A percentile compares a stretch with the other conserved stretches of the same genome.
phyloP scores from a whole-genome alignment of 352 stramenopile genomes.

The Globisporangium camurandrum region DNA sequence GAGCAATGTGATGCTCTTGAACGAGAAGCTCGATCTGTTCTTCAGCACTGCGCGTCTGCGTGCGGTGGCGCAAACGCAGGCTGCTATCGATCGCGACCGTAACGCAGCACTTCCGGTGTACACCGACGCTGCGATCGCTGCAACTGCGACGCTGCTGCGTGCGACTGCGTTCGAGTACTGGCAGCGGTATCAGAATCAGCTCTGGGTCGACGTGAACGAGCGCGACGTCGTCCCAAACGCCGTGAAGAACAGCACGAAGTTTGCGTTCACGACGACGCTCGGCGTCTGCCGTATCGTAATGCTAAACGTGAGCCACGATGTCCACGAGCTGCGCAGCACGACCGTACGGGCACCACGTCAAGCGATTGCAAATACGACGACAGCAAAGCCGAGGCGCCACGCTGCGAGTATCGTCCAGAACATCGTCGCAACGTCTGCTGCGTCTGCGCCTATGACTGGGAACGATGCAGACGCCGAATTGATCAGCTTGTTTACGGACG shows the following conservation, averaged over 20 bases:
- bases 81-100: background rate
- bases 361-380: background rate
- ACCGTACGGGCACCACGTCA: background rate
- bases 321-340: conserved; percentile 21
- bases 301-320: conserved; percentile 49
- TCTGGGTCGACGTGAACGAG: conserved; percentile 55
- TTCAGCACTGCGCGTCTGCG: conserved; percentile 30
- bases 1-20: conserved; percentile 69
- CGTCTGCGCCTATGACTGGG: background rate
- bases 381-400: background rate
- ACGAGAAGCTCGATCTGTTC: conserved; percentile 46
- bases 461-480: background rate
- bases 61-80: background rate
- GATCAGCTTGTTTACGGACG: conserved; percentile 37
- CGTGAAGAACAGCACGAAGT: conserved; percentile 52
- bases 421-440: background rate
- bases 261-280: conserved; percentile 31
- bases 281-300: conserved; percentile 46
- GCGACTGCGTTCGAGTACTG: conserved; percentile 52
- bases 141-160: conserved; percentile 23
- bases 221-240: conserved; percentile 37
- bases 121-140: conserved; percentile 15
- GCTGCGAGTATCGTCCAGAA: background rate
- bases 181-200: conserved; percentile 76
- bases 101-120: background rate